A percentile compares a stretch with the other conserved stretches of the same genome.
Evolutionary conservation across 2,329 filamentous ascomycete species (phyloP).

Genomic region (Gnomoniopsis sp.): DNA sequence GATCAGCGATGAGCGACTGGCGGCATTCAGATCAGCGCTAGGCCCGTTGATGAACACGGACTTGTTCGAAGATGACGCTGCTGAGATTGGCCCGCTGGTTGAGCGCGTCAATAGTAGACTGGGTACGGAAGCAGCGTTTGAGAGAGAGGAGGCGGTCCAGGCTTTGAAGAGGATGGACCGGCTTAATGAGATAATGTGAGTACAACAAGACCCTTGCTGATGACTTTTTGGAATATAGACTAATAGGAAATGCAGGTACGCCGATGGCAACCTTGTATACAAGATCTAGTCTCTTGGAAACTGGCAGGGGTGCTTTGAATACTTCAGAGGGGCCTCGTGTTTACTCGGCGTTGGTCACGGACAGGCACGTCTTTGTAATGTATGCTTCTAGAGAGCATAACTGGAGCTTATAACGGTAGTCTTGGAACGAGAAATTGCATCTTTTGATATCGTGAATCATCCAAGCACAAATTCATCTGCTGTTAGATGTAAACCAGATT

Average conservation of each 20-base stretch:
- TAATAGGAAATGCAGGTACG: constrained; percentile 40
- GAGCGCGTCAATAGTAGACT: constrained; percentile 75
- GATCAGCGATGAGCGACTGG: constrained; percentile 61
- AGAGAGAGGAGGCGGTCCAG: constrained; percentile 67
- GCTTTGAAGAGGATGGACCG: constrained; percentile 79
- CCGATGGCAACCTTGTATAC: constrained; percentile 64
- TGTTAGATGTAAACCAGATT: neutral
- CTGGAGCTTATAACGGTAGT: neutral
- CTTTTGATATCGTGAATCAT: neutral
- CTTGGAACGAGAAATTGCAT: neutral
- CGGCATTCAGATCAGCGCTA: constrained; percentile 73
- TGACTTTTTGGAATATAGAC: constrained; percentile 6
- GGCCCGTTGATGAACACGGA: constrained; percentile 78
- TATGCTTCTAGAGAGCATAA: neutral
- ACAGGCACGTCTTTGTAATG: neutral
- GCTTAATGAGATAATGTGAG: constrained; percentile 89
- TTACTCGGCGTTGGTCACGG: neutral
- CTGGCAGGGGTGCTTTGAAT: neutral
- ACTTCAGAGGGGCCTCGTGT: neutral
- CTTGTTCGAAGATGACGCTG: constrained; percentile 85
- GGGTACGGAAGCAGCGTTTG: constrained; percentile 57
- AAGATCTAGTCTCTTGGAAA: constrained; percentile 51
- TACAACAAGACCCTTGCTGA: constrained; percentile 25
- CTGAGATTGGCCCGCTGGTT: constrained; percentile 71
- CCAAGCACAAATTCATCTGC: neutral